Percentiles rank a stretch among this genome's conserved stretches.
Conservation (phyloP, 805 yeast genomes). For the Candida maltosa region DNA sequence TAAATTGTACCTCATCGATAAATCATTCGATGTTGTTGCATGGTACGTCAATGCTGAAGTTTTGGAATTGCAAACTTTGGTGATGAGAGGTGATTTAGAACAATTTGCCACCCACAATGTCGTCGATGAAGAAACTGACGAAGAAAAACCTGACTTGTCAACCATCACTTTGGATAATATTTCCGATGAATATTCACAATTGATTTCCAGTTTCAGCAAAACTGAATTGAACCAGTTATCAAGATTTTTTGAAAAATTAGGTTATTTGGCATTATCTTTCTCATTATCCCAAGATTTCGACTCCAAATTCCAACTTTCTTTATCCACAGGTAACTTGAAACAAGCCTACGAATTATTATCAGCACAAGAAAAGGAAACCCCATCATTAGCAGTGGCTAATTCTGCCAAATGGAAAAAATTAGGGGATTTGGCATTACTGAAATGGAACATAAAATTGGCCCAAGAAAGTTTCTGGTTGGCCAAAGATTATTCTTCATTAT, state of each 20-base stretch:
- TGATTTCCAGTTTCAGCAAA: conserved; percentile 58
- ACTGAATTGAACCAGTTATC: conserved; percentile 76
- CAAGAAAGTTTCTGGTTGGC: conserved; percentile 76
- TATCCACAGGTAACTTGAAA: conserved; percentile 66
- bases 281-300: conserved; percentile 82
- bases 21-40: conserved; percentile 77
- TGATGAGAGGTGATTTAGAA: conserved; percentile 90
- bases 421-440: conserved; percentile 79
- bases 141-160: conserved; percentile 34
- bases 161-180: conserved; percentile 53
- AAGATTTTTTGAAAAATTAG: conserved; percentile 91
- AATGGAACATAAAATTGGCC: conserved; percentile 81
- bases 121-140: conserved; percentile 36
- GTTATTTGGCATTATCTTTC: conserved; percentile 77
- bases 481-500: conserved; percentile 74
- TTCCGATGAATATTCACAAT: conserved; percentile 44
- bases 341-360: conserved; percentile 59
- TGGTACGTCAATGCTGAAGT: conserved; percentile 82
- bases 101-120: conserved; percentile 38
- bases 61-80: conserved; percentile 92
- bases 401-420: conserved; percentile 77
- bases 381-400: conserved; percentile 39
- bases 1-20: conserved; percentile 86
- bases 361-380: conserved; percentile 39
- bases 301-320: conserved; percentile 87